Conservation (phyloP, 441 rosid genomes). For the Croton laevigatus region DNA sequence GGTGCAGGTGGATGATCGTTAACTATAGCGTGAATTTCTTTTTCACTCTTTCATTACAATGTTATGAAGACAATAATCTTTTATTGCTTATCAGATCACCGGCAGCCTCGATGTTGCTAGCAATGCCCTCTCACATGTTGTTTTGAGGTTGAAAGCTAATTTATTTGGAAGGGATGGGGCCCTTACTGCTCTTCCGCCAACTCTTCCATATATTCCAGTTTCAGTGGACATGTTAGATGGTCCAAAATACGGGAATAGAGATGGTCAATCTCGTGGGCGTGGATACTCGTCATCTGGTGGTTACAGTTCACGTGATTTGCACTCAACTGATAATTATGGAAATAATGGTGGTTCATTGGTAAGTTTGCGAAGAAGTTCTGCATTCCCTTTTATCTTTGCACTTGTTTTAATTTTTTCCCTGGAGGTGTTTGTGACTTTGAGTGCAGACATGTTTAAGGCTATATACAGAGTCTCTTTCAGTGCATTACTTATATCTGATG, state of each 20-base stretch:
- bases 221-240: constrained; percentile 56
- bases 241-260: constrained; percentile 60
- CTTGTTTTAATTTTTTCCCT: background rate
- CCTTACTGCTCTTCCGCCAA: constrained; percentile 60
- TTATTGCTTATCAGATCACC: constrained; percentile 58
- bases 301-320: constrained; percentile 65
- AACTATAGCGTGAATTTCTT: background rate
- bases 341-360: constrained; percentile 65
- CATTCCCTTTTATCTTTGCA: background rate
- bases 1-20: constrained; percentile 72
- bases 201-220: constrained; percentile 79
- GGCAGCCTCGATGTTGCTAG: constrained; percentile 92
- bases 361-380: constrained; percentile 22
- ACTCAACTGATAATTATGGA: constrained; percentile 58
- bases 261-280: constrained; percentile 65
- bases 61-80: constrained; percentile 5
- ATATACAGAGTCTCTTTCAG: background rate
- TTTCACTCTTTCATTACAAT: background rate
- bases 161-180: constrained; percentile 90
- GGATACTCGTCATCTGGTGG: constrained; percentile 60
- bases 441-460: background rate
- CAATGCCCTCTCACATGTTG: constrained; percentile 85
- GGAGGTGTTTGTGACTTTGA: background rate
- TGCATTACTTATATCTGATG: background rate
- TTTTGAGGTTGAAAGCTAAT: constrained; percentile 81